Base-by-base conservation (phyloP, 2,329 filamentous ascomycete species). In the Graphilbum fragrans region DNA sequence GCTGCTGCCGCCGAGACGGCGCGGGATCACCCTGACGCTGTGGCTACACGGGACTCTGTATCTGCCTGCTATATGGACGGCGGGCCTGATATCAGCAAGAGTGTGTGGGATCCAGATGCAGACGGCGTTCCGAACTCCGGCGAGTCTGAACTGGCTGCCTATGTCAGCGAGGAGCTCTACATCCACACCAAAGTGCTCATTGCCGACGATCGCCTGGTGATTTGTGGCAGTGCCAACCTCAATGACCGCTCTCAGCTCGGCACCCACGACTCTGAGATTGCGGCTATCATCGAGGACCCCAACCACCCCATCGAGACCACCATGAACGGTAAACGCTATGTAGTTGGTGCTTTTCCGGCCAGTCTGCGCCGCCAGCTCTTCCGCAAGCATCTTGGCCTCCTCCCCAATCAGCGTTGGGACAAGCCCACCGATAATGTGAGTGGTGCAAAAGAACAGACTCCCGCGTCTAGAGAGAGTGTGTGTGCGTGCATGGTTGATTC, bases 211-310 rank as follows among this genome's bases (percentile, higher is more conserved):
- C 71, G 75, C 8, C 70, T 83, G 38, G 83, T 86, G 43, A 88
- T 94, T 49, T 88, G 83, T 56, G 86, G 87, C 47, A 86, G 61
- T 12, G 70, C 50, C 49, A 72, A 72, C 52, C 59, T 74, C 43
- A 74, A 77, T 54, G 69, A 74, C 52, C 66, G 71, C 44, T 88
- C 82, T 3, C 84, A 94, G 63, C 73, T 93, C 4, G 87, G 87
- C 31, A 72, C 74, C 43, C 86, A 93, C 60, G 87, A 94, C 61
- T 87, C 82, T 1, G 87, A 94, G 58, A 86, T 94, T 43, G 86
- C 86, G 18, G 82, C 93, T 48, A 72, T 93, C 45, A 84, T 94
- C 53, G 82, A 92, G 59, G 87, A 94, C 56, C 73, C 75, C 4
- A 73, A 77, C 2, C 45, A 50, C 42, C 65, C 76, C 4, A 65